Percentiles rank a stretch among this genome's conserved stretches.
Conservation (phyloP, 2,329 filamentous ascomycete genomes). For the Chlorencoelia australis region DNA sequence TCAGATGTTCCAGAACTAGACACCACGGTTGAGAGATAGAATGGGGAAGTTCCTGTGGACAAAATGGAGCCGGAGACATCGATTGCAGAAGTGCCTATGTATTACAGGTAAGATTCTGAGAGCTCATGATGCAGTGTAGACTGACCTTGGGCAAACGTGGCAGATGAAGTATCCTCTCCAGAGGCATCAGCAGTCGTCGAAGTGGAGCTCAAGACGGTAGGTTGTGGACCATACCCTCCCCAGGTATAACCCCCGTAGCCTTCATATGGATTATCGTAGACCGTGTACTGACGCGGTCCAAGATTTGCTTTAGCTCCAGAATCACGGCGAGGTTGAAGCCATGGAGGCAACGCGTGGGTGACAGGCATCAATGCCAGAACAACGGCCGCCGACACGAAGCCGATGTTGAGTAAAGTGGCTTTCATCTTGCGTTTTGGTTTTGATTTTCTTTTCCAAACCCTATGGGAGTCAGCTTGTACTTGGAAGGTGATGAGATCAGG, state of each 20-base stretch:
- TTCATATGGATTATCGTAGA: conserved; percentile 14
- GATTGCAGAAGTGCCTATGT: neutral
- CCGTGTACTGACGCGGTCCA: conserved; percentile 17
- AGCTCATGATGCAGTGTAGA: neutral
- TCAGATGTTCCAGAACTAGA: conserved; percentile 2
- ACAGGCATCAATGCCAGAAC: conserved; percentile 14
- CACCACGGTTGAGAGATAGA: neutral
- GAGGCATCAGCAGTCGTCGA: conserved; percentile 8
- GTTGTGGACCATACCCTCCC: conserved; percentile 20
- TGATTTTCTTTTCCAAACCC: too few species aligned
- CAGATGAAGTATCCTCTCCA: conserved; percentile 7
- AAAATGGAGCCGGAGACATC: neutral
- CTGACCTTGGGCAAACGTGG: too few species aligned
- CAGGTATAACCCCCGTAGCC: conserved; percentile 19
- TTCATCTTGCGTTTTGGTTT: conserved; percentile 26
- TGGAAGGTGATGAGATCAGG: too few species aligned
- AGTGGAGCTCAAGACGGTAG: conserved; percentile 12
- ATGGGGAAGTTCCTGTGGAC: conserved; percentile 1
- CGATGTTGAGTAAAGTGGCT: conserved; percentile 7
- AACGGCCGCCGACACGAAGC: conserved; percentile 13
- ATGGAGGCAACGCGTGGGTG: conserved; percentile 15
- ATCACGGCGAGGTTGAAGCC: conserved; percentile 16
- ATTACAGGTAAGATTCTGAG: neutral
- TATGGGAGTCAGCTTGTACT: too few species aligned
- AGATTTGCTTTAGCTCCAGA: conserved; percentile 7